phyloP scores from a whole-genome alignment of 2,329 filamentous ascomycete species.

The Scleromitrula shiraiana region DNA sequence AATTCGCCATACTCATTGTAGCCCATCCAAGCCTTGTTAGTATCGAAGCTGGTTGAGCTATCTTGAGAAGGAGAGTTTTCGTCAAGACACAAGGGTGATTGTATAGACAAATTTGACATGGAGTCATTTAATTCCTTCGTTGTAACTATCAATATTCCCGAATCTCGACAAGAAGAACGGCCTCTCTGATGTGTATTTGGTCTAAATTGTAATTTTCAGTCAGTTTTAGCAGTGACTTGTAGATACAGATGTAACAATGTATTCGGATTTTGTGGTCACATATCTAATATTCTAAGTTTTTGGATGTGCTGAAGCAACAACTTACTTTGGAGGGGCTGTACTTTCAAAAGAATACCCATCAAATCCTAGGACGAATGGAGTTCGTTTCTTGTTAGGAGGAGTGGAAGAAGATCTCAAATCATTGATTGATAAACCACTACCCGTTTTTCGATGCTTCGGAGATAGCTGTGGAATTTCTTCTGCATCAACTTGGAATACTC shows the following conservation, averaged over 20 bases:
- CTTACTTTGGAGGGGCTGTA: not conserved
- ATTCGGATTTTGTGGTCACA: too few relatives aligned
- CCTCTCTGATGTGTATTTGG: not conserved
- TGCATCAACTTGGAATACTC: constrained; percentile 11
- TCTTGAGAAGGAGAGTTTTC: not conserved
- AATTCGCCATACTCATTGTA: constrained; percentile 29
- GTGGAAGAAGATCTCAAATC: not conserved
- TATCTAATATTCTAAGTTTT: too few relatives aligned
- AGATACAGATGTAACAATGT: too few relatives aligned
- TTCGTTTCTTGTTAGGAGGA: not conserved
- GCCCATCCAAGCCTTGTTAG: constrained; percentile 16
- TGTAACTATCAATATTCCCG: too few relatives aligned
- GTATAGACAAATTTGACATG: not conserved
- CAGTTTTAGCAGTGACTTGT: too few relatives aligned
- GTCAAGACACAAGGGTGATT: not conserved
- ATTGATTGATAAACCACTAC: not conserved
- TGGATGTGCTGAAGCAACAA: not conserved
- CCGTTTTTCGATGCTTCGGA: not conserved
- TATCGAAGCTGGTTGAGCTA: not conserved
- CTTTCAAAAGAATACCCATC: not conserved
- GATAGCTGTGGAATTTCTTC: constrained; percentile 2
- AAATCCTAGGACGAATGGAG: not conserved
- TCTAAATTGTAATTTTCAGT: too few relatives aligned
- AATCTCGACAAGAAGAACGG: not conserved
- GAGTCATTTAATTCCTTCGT: not conserved